Percentiles rank a stretch among this genome's conserved stretches.
These are phyloP conservation scores for Pythium sp. DNA, from an alignment of 352 stramenopile species.

Conservation along the genomic window DNA sequence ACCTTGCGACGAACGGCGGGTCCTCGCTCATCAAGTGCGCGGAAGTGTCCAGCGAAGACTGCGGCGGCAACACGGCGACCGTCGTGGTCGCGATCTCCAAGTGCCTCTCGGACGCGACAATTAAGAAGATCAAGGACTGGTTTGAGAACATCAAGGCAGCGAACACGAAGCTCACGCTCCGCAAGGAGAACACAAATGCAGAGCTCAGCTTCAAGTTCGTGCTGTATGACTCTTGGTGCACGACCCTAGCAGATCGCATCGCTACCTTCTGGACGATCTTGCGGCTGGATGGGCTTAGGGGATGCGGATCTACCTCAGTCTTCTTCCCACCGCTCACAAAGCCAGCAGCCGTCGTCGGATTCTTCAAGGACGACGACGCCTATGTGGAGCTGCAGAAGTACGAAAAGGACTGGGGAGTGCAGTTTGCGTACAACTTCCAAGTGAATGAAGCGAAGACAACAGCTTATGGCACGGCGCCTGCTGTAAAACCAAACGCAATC, in stretches of 20 bases:
- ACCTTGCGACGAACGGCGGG: constrained; percentile 7
- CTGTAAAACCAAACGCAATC: constrained; percentile 8
- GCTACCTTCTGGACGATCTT: background rate
- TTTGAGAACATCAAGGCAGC: background rate
- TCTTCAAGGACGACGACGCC: constrained; percentile 12
- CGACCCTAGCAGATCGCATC: background rate
- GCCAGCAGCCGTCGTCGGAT: background rate
- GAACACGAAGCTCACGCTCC: constrained; percentile 7
- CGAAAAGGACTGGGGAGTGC: background rate
- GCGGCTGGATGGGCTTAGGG: constrained; percentile 2
- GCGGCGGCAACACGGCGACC: background rate
- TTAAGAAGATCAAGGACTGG: constrained; percentile 14
- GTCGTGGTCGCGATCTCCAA: constrained; percentile 17
- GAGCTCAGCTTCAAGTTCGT: constrained; percentile 16
- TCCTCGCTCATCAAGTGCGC: constrained; percentile 3
- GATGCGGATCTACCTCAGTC: background rate
- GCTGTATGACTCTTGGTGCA: background rate
- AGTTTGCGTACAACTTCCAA: constrained; percentile 18
- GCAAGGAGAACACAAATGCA: constrained; percentile 6
- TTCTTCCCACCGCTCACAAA: background rate
- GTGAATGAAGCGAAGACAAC: constrained; percentile 7
- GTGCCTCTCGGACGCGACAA: constrained; percentile 11
- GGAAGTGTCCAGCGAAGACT: constrained; percentile 11
- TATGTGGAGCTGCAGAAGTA: constrained; percentile 7
- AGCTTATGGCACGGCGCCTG: background rate